phyloP scores from a whole-genome alignment of 2,329 filamentous ascomycete genomes.

The Trichophyton verrucosum region DNA sequence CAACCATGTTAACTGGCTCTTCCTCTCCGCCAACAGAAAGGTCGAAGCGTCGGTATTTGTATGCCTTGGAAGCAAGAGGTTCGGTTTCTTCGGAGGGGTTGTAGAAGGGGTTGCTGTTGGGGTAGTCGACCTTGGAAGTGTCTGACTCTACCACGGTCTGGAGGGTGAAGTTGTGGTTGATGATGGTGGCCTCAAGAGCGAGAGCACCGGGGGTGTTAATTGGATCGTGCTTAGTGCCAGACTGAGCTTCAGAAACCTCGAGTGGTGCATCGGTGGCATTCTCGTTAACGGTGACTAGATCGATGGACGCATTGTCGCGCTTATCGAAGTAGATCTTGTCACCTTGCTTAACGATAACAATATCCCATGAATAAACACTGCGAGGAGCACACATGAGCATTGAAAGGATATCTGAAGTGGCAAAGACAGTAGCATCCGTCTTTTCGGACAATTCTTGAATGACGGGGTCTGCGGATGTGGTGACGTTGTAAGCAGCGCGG shows the following conservation, averaged over 20 bases:
- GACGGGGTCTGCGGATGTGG: conserved; percentile 86
- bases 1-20: conserved; percentile 82
- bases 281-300: conserved; percentile 98
- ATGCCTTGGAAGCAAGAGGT: conserved; percentile 86
- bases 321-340: conserved; percentile 99
- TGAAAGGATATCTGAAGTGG: conserved; percentile 90
- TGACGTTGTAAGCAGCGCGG: conserved; percentile 94
- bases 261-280: conserved; percentile 92
- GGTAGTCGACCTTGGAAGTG: conserved; percentile 66
- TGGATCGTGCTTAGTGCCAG: conserved; percentile 60
- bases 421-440: conserved; percentile 91
- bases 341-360: conserved; percentile 82
- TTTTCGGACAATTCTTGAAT: conserved; percentile 95
- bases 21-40: conserved; percentile 82
- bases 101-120: conserved; percentile 93
- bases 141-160: conserved; percentile 83
- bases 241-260: conserved; percentile 58
- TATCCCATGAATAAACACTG: conserved; percentile 96
- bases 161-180: conserved; percentile 99
- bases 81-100: conserved; percentile 85
- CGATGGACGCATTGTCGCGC: conserved; percentile 83
- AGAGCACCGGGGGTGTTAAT: conserved; percentile 91
- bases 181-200: conserved; percentile 95
- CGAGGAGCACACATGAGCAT: conserved; percentile 99
- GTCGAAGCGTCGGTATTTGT: conserved; percentile 97